Base-by-base conservation (phyloP, 1,139 yeast genomes). In the Geotrichum carabidarum region DNA sequence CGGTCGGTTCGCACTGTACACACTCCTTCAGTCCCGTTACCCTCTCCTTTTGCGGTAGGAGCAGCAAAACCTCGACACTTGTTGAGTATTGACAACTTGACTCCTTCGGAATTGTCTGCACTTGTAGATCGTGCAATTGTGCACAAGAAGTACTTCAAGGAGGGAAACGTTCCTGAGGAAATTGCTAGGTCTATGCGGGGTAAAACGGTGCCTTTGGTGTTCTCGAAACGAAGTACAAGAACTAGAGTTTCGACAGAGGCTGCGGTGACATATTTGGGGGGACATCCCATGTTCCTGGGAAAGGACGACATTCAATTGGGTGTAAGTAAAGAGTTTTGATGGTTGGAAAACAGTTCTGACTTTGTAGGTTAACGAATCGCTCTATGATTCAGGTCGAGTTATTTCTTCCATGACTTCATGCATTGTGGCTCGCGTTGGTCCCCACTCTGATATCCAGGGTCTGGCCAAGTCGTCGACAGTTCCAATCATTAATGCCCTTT, bases 221-320 rank as follows among this genome's bases (percentile, higher is more conserved):
- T 93, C 69, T 79, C 90, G 57, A 93, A 93, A 70, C 81, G 99
- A 71, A 87, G 96, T 8, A 93, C 99, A 34, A 81, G 99, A 72
- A 93, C 99, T 37, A 82, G 99, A 71, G 82, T 93, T 44, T 89
- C 97, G 44, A 80, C 93, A 4, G 99, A 93, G 71, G 98, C 96
- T 52, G 99, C 99, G 4, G 88, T 91, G 14, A 79, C 89, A 1
- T 91, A 85, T 68, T 86, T 93, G 61, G 99, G 99, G 17, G 99
- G 94, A 7, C 94, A 84, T 62, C 96, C 99, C 12, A 86, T 93
- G 95, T 93, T 93, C 66, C 77, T 93, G 61, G 98, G 99, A 53
- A 88, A 86, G 65, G 97, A 91, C 63, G 99, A 93, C 66, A 93
- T 93, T 66, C 99, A 93, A 72, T 76, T 93, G 57, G 99, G 99